phyloP scores from a whole-genome alignment of 1,284 basidiomycete species.

The Boletus subluridellus region DNA sequence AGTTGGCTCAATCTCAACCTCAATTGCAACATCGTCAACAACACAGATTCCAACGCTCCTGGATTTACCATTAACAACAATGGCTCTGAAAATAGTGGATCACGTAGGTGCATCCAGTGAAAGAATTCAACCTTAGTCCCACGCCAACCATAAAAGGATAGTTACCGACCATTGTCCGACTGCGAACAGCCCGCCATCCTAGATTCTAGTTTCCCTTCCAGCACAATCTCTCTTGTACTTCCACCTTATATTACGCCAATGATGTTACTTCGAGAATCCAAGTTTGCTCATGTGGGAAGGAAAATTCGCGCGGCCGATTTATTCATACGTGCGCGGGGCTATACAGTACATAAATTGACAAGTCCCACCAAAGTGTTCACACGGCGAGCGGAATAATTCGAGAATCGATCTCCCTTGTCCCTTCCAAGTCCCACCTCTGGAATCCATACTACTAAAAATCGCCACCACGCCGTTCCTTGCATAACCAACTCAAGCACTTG shows the following conservation, averaged over 20 bases:
- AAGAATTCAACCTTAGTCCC: no score
- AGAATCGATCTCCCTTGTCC: background rate
- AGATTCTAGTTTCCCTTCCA: background rate
- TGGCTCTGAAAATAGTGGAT: conserved; percentile 8
- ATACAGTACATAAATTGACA: background rate
- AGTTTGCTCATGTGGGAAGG: background rate
- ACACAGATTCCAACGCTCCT: background rate
- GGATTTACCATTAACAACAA: conserved; percentile 15
- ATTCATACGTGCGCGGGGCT: no score
- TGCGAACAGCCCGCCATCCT: background rate
- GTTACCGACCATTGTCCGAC: background rate
- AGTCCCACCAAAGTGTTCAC: background rate
- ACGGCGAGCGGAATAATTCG: background rate
- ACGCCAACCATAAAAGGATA: no score
- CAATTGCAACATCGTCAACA: conserved; percentile 2
- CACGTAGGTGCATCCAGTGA: conserved; percentile 4
- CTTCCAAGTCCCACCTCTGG: background rate
- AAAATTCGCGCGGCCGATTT: background rate
- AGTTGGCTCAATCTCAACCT: background rate
- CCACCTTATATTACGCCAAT: background rate
- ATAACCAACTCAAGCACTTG: no score
- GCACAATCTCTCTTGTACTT: background rate
- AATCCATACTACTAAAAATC: background rate
- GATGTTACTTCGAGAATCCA: background rate
- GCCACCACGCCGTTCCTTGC: background rate